Percentiles rank a stretch among this genome's conserved stretches.
Conservation (phyloP, 768 basidiomycete genomes). For the Kwoniella sp. region DNA sequence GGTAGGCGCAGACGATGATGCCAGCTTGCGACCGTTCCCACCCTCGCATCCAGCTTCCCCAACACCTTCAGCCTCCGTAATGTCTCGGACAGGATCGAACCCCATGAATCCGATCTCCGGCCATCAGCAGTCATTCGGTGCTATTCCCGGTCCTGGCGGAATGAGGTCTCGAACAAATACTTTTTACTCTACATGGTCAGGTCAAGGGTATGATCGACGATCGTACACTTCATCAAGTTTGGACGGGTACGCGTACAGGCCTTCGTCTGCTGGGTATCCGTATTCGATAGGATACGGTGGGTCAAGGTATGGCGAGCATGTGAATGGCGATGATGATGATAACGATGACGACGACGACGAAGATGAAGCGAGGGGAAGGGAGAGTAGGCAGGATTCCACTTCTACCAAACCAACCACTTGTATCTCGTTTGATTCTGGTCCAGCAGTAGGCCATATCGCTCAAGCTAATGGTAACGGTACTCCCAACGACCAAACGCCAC, state of each 20-base stretch:
- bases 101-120: slow-evolving; percentile 4
- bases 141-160: slow-evolving; percentile 1
- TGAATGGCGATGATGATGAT: slow-evolving; percentile 1
- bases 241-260: slow-evolving; percentile 5
- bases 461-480: slow-evolving; percentile 61
- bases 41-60: slow-evolving; percentile 87
- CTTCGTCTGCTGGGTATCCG: not conserved
- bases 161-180: slow-evolving; percentile 24
- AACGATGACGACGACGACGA: slow-evolving; percentile 14
- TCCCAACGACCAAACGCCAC: not conserved
- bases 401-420: slow-evolving; percentile 95
- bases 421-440: slow-evolving; percentile 78
- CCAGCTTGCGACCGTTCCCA: slow-evolving; percentile 83
- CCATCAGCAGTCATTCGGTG: not conserved
- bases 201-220: slow-evolving; percentile 1
- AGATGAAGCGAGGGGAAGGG: slow-evolving; percentile 59
- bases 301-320: slow-evolving; percentile 12
- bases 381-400: slow-evolving; percentile 33
- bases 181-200: slow-evolving; percentile 26
- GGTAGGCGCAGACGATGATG: slow-evolving; percentile 79
- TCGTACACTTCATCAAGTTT: slow-evolving; percentile 13
- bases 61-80: slow-evolving; percentile 70
- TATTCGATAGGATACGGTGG: not conserved
- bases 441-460: slow-evolving; percentile 86
- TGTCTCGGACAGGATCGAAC: slow-evolving; percentile 27